These are phyloP conservation scores for Elongisporangium senticosum DNA, from an alignment of 352 stramenopile species.

Conservation along the genomic window DNA sequence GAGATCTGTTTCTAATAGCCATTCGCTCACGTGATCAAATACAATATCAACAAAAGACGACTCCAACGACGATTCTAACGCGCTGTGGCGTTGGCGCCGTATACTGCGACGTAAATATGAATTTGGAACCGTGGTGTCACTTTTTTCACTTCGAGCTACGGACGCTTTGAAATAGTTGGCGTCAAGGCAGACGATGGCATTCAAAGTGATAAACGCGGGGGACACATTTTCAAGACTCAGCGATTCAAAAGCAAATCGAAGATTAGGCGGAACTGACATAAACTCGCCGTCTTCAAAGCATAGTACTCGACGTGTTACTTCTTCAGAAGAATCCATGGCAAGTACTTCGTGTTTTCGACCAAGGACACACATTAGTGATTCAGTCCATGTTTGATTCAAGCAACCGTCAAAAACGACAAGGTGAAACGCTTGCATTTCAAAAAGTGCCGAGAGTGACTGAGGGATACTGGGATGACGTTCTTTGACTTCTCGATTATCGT, in stretches of 20 bases:
- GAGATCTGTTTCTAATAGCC: not conserved
- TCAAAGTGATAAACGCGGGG: slow-evolving; percentile 22
- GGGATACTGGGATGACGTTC: not conserved
- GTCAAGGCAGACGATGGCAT: slow-evolving; percentile 20
- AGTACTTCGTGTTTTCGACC: not conserved
- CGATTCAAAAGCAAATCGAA: slow-evolving; percentile 61
- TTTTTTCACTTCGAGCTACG: slow-evolving; percentile 1
- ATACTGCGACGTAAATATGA: slow-evolving; percentile 15
- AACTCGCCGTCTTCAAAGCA: slow-evolving; percentile 38
- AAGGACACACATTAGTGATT: slow-evolving; percentile 28
- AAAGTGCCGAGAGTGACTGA: not conserved
- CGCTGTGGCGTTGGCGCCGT: slow-evolving; percentile 4
- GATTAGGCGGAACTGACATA: slow-evolving; percentile 55
- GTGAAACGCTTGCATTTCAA: slow-evolving; percentile 14
- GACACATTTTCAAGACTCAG: slow-evolving; percentile 27
- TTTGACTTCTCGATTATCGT: not conserved
- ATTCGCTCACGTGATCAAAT: not conserved
- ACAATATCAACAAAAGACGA: not conserved
- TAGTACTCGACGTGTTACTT: slow-evolving; percentile 4
- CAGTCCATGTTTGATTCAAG: slow-evolving; percentile 20
- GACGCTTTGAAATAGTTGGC: not conserved
- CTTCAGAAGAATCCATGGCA: not conserved
- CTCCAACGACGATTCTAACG: not conserved
- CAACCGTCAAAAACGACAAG: slow-evolving; percentile 44
- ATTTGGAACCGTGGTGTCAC: slow-evolving; percentile 5